Evolutionary conservation across 805 yeast species (phyloP), one percentile per base, ranked within the genome.

Genomic region (Blastobotrys americana): DNA sequence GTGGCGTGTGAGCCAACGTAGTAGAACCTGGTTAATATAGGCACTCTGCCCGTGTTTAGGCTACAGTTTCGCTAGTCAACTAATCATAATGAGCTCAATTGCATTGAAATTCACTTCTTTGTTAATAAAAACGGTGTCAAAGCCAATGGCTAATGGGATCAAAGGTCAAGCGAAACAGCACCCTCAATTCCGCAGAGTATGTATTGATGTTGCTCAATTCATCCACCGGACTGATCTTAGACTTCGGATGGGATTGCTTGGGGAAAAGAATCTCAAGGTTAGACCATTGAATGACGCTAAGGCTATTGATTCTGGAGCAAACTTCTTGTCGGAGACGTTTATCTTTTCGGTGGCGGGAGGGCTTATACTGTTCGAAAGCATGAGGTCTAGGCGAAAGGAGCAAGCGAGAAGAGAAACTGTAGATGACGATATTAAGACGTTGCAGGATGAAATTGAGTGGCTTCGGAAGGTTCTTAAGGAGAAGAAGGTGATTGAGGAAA

Each of bases 241-340:
- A 25, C 64, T 86, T 46, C 72, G 89, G 42, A 71, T 76, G 73
- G 69, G 74, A 33, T 68, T 84, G 36, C 58, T 78, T 49, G 83
- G 84, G 16, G 76, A 73, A 44, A 66, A 66, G 44, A 67, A 71
- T 23, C 57, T 74, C 39, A 75, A 73, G 54, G 74, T 85, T 5
- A 72, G 94, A 39, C 95, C 95, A 0, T 71, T 86, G 59, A 85
- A 84, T 59, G 95, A 85, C 53, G 76, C 78, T 9, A 80, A 78
- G 56, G 95, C 96, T 31, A 74, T 87, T 36, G 93, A 86, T 47
- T 77, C 72, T 47, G 95, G 95, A 1, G 93, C 95, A 37, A 82
- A 73, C 45, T 77, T 85, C 58, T 64, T 86, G 9, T 81, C 90
- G 37, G 95, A 86, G 59, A 60, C 79, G 25, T 82, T 86, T 56